Percentiles rank a stretch among this genome's conserved stretches.
Evolutionary conservation across 176 grass and related monocot species (phyloP).

Genomic region (Sorghum bicolor): DNA sequence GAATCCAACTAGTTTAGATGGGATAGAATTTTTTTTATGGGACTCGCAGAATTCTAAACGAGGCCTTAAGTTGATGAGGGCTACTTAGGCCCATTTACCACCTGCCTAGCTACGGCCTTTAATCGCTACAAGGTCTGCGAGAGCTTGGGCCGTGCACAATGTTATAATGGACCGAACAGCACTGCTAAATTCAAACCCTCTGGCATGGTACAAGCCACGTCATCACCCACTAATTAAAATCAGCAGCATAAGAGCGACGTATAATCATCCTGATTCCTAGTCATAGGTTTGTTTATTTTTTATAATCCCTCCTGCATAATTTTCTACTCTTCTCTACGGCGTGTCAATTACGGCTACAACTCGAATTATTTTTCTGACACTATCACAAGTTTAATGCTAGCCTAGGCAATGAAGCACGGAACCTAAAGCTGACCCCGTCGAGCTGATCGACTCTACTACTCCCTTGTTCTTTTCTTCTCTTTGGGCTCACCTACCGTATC

Average conservation of each 20-base stretch:
- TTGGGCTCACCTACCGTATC: background rate
- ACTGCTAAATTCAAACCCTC: background rate
- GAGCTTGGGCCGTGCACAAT: background rate
- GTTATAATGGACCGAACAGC: background rate
- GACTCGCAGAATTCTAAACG: too few species aligned
- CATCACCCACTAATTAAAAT: background rate
- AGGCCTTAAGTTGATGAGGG: background rate
- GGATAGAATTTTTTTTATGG: too few species aligned
- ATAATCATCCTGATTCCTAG: background rate
- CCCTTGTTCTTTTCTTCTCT: constrained; percentile 1
- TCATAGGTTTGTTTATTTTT: background rate
- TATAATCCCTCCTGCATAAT: background rate
- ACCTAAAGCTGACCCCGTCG: constrained; percentile 3
- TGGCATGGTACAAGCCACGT: background rate
- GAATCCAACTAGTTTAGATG: too few species aligned
- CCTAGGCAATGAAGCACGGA: constrained; percentile 7
- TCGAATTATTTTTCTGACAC: background rate
- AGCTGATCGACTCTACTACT: constrained; percentile 1
- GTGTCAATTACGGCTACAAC: background rate
- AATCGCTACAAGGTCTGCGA: background rate
- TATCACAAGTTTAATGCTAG: constrained; percentile 14
- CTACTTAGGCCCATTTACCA: background rate
- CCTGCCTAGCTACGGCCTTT: background rate
- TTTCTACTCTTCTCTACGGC: background rate
- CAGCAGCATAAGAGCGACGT: background rate